phyloP scores from a whole-genome alignment of 305 asterid species.

The Andrographis paniculata region DNA sequence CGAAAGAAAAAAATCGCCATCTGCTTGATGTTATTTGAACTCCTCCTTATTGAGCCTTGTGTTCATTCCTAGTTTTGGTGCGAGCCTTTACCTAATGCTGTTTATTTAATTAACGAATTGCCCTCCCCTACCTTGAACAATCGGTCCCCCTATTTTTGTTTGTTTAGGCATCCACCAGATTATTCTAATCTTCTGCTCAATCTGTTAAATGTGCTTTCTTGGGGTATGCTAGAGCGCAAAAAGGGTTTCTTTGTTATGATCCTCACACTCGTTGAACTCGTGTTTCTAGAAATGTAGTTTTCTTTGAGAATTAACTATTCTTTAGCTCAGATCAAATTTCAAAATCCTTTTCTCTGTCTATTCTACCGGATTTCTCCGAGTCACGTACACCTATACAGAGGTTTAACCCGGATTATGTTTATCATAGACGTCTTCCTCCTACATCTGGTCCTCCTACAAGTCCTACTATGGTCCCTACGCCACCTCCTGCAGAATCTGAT shows the following conservation, averaged over 20 bases:
- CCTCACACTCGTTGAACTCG: not conserved
- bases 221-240: not conserved
- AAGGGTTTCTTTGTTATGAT: constrained; percentile 1
- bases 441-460: too few relatives aligned
- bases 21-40: too few relatives aligned
- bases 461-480: too few relatives aligned
- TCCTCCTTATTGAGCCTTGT: too few relatives aligned
- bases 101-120: not conserved
- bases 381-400: too few relatives aligned
- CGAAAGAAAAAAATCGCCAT: too few relatives aligned
- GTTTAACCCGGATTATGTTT: too few relatives aligned
- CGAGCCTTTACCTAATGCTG: not conserved
- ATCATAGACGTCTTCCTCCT: too few relatives aligned
- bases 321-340: too few relatives aligned
- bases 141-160: not conserved
- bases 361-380: too few relatives aligned
- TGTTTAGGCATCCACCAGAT: not conserved
- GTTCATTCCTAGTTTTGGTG: not conserved
- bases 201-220: not conserved
- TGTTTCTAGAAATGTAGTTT: not conserved
- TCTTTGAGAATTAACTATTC: not conserved
- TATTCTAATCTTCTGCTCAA: not conserved
- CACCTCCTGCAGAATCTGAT: too few relatives aligned
- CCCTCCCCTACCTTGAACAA: not conserved
- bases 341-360: too few relatives aligned